Evolutionary conservation across 1,139 yeast species (phyloP), one percentile per base, ranked within the genome.

Genomic region (Yamadazyma atmosphaerica): DNA sequence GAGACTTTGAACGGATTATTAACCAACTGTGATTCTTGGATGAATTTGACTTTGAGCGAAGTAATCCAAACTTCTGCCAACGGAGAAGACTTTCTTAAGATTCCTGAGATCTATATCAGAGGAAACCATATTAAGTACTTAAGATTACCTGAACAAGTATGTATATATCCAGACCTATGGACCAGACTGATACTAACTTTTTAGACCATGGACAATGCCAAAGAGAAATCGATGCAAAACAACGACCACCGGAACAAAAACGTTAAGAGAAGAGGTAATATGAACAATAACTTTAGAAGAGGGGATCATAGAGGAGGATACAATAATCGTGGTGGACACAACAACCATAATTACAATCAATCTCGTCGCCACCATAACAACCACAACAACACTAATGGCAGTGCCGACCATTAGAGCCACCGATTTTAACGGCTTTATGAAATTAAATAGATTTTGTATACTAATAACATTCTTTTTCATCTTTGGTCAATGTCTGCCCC

Each of bases 21-120:
- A 46, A 79, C 82, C 42, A 86, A 86, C 55, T 89, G 96, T 54
- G 98, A 94, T 60, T 83, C 88, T 29, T 88, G 95, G 90, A 94
- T 94, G 98, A 92, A 92, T 60, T 72, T 94, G 51, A 87, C 96
- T 1, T 72, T 94, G 40, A 73, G 73, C 32, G 83, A 89, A 49
- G 98, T 86, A 16, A 79, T 83, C 37, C 90, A 85, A 57, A 79
- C 86, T 12, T 80, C 81, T 44, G 71, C 83, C 56, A 74, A 77
- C 48, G 94, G 88, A 12, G 84, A 82, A 39, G 68, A 70, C 31
- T 85, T 86, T 56, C 65, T 75, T 42, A 82, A 84, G 56, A 65
- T 86, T 33, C 81, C 85, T 3, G 96, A 89, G 54, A 76, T 86
- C 42, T 92, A 89, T 55, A 78, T 94, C 35, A 80, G 92, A 54